A percentile compares a stretch with the other conserved stretches of the same genome.
Evolutionary conservation across 2,329 filamentous ascomycete genomes (phyloP).

Genomic region (Ophiostoma ips): DNA sequence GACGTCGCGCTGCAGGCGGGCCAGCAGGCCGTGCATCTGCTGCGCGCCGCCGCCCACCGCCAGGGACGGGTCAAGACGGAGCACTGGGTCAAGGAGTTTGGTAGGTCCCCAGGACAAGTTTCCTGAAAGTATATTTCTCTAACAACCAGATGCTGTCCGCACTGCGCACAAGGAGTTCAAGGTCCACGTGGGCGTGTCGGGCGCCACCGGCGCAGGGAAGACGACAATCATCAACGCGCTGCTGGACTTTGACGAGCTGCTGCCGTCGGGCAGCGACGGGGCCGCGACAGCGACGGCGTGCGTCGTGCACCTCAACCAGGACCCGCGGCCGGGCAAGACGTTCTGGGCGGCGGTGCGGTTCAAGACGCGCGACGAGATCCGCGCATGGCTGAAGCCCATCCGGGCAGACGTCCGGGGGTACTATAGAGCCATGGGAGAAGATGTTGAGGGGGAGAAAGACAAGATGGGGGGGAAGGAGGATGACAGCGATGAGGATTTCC

Average conservation of each 20-base stretch:
- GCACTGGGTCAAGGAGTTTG: slow-evolving; percentile 1
- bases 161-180: neutral
- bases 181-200: slow-evolving; percentile 7
- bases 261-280: slow-evolving; percentile 8
- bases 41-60: neutral
- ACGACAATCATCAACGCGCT: slow-evolving; percentile 9
- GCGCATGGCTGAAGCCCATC: slow-evolving; percentile 3
- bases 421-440: neutral
- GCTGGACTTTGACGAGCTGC: slow-evolving; percentile 5
- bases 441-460: neutral
- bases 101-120: too few relatives aligned
- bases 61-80: neutral
- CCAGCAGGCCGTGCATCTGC: neutral
- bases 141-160: slow-evolving; percentile 1
- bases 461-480: neutral
- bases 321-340: neutral
- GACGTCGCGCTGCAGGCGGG: neutral
- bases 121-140: too few relatives aligned
- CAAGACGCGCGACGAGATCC: neutral
- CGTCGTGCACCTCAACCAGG: neutral
- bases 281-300: slow-evolving; percentile 7
- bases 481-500: neutral
- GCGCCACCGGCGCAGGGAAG: slow-evolving; percentile 8
- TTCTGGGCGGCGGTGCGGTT: slow-evolving; percentile 3
- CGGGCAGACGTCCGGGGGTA: neutral